Evolutionary conservation across 2,329 filamentous ascomycete genomes (phyloP), one percentile per base, ranked within the genome.

Genomic region (Verruconis gallopava): DNA sequence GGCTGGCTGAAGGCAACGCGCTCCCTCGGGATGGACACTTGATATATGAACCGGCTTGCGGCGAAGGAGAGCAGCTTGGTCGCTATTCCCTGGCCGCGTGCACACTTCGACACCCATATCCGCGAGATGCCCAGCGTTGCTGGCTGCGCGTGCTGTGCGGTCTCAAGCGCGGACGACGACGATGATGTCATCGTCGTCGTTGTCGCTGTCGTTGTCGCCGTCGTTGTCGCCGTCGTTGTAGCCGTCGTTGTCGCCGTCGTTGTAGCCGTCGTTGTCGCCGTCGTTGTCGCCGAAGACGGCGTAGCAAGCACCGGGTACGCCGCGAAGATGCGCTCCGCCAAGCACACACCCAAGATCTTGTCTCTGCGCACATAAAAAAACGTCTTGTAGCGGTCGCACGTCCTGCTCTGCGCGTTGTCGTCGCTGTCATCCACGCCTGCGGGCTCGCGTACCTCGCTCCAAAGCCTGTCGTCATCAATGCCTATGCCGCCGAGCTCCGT

Each of bases 1-100:
- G 76, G 75, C 50, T 78, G 74, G 50, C 74, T 78, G 58, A 81
- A 79, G 2, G 76, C 76, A 30, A 79, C 63, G 51, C 68, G 56
- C 9, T 65, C 61, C 14, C 53, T 76, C 14, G 66, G 61, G 37
- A 77, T 63, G 30, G 66, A 65, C 56, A 73, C 62, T 2, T 69
- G 68, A 46, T 72, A 70, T 41, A 74, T 63, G 50, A 76, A 76
- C 50, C 71, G 66, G 44, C 60, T 63, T 42, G 69, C 62, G 18
- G 72, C 71, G 43, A 64, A 67, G 45, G 79, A 71, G 14, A 80
- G 55, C 36, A 81, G 56, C 42, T 66, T 64, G 40, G 66, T 67
- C 3, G 75, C 77, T 40, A 79, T 68, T 5, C 74, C 73, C 48
- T 69, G 66, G 33, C 71, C 60, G 21, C 76, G 66, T 45, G 72